Base-by-base conservation (phyloP, 1,139 yeast species). In the Suhomyces panamericanus region DNA sequence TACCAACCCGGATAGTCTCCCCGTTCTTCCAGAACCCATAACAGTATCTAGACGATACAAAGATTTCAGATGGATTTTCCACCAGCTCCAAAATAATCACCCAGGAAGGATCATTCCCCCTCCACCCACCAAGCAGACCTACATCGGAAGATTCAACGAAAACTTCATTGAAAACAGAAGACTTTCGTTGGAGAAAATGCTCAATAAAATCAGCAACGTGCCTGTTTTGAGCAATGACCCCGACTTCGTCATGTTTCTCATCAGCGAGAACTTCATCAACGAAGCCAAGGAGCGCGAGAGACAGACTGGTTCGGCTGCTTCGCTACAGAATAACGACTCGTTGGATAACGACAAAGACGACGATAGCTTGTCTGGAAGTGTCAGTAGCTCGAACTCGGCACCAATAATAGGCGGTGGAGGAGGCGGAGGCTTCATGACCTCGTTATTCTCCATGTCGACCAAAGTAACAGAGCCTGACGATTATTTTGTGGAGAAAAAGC, bases 91-190 rank as follows among this genome's bases (percentile, higher is more conserved):
- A 58, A 80, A 80, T 52, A 88, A 85, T 56, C 90, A 93, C 59
- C 96, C 96, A 27, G 99, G 99, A 1, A 74, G 79, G 47, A 85
- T 95, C 34, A 84, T 95, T 24, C 99, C 99, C 0, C 96, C 99
- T 0, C 98, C 99, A 10, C 99, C 99, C 1, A 88, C 89, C 32
- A 95, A 95, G 60, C 98, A 93, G 64, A 87, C 89, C 0, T 73
- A 72, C 43, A 85, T 91, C 47, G 97, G 96, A 3, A 74, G 96
- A 52, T 86, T 85, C 66, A 88, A 89, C 58, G 91, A 87, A 54
- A 90, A 84, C 57, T 90, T 93, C 58, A 83, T 93, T 43, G 98
- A 91, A 61, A 82, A 81, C 52, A 79, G 99, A 64, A 73, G 98
- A 48, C 70, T 83, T 33, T 89, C 95, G n/a, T 73, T 93, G 62